Percentiles rank a stretch among this genome's conserved stretches.
These are phyloP conservation scores for Diutina scorzettiae DNA, from an alignment of 1,139 yeast genomes.

Conservation along the genomic window DNA sequence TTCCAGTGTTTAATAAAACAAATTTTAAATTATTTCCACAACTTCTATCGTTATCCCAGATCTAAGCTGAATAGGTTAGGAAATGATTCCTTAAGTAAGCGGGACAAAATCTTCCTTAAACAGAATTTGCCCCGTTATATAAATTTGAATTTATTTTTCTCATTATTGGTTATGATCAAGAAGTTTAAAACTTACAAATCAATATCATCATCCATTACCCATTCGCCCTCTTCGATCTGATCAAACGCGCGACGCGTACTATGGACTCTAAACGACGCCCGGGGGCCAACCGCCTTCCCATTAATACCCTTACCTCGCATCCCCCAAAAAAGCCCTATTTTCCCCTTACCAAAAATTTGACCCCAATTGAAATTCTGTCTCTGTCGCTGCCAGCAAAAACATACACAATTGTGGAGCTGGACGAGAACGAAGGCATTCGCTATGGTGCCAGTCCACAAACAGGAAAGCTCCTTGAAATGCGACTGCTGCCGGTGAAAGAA, in stretches of 20 bases:
- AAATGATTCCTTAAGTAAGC: too few species aligned
- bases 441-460: background rate
- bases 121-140: too few species aligned
- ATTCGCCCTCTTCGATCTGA: background rate
- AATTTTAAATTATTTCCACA: too few species aligned
- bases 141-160: too few species aligned
- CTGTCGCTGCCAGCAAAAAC: constrained; percentile 4
- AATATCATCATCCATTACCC: too few species aligned
- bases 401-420: constrained; percentile 2
- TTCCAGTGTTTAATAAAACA: too few species aligned
- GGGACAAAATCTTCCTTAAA: too few species aligned
- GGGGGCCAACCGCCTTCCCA: background rate
- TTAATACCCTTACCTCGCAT: background rate
- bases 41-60: too few species aligned
- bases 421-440: background rate
- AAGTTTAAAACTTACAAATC: too few species aligned
- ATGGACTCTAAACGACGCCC: constrained; percentile 4
- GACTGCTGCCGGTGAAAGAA: constrained; percentile 2
- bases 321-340: background rate
- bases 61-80: too few species aligned
- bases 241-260: constrained; percentile 1
- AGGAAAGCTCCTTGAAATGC: background rate
- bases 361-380: background rate
- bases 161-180: too few species aligned
- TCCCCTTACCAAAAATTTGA: constrained; percentile 5